Evolutionary conservation across 257 asterid species (phyloP).

Genomic region (Solanum medicagineum): DNA sequence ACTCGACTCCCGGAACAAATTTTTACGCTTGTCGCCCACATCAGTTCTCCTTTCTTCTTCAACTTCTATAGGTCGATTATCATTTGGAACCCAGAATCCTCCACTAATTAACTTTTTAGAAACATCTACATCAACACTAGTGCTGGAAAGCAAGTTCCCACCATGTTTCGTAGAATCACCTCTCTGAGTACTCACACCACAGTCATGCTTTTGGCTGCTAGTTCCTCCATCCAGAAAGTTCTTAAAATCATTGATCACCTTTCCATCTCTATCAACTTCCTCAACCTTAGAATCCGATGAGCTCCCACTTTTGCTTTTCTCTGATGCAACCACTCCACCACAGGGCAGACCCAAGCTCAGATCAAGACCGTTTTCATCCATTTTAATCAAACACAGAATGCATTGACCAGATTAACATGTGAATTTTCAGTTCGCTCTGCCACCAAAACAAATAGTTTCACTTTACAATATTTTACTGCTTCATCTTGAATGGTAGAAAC

Average conservation of each 20-base stretch:
- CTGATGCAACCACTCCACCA: slow-evolving; percentile 47
- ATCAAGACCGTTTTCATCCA: slow-evolving; percentile 73
- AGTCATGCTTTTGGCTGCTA: slow-evolving; percentile 24
- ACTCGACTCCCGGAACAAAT: slow-evolving; percentile 31
- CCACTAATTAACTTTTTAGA: slow-evolving; percentile 48
- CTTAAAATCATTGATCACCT: slow-evolving; percentile 78
- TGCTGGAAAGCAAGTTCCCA: slow-evolving; percentile 36
- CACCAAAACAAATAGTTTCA: not conserved
- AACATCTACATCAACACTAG: slow-evolving; percentile 39
- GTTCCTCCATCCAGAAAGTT: slow-evolving; percentile 83
- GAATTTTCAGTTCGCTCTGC: not conserved
- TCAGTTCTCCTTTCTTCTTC: slow-evolving; percentile 44
- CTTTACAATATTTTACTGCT: not conserved
- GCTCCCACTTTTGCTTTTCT: slow-evolving; percentile 44
- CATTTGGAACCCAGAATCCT: slow-evolving; percentile 49
- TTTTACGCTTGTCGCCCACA: slow-evolving; percentile 62
- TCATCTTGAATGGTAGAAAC: not conserved
- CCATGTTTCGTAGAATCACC: slow-evolving; percentile 32
- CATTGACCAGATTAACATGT: not conserved
- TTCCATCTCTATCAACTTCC: slow-evolving; percentile 71
- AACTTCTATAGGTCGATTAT: slow-evolving; percentile 35
- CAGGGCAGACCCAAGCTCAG: slow-evolving; percentile 74
- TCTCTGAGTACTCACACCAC: slow-evolving; percentile 20
- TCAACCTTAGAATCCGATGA: slow-evolving; percentile 49
- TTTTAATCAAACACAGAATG: slow-evolving; percentile 27